phyloP scores from a whole-genome alignment of 2,329 filamentous ascomycete genomes.

The Neurospora sp. region DNA sequence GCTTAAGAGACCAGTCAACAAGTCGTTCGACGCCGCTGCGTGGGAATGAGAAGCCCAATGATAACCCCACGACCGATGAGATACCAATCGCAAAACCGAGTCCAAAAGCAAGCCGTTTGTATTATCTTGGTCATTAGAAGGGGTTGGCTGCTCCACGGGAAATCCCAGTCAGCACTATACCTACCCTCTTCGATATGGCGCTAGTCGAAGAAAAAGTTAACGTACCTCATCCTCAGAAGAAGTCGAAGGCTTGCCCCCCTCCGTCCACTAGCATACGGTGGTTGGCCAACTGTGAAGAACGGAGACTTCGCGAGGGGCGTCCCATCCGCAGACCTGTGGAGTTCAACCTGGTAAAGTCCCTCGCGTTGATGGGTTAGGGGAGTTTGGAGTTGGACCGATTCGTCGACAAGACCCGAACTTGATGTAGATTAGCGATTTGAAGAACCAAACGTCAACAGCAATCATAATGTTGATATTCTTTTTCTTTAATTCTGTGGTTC shows the following conservation, averaged over 20 bases:
- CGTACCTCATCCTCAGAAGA: not conserved
- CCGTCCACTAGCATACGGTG: not conserved
- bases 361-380: not conserved
- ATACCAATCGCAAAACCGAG: constrained; percentile 18
- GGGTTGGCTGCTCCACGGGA: not conserved
- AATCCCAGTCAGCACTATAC: not conserved
- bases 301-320: constrained; percentile 16
- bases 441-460: too few relatives aligned
- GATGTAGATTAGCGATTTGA: too few relatives aligned
- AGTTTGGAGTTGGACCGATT: not conserved
- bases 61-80: constrained; percentile 12
- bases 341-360: constrained; percentile 20
- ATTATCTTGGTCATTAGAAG: not conserved
- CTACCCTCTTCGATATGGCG: not conserved
- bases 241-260: not conserved
- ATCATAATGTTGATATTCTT: too few relatives aligned
- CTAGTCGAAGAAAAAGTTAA: not conserved
- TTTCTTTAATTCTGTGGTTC: too few relatives aligned
- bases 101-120: constrained; percentile 15
- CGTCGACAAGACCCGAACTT: not conserved
- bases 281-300: constrained; percentile 11
- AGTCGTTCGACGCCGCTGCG: too few relatives aligned
- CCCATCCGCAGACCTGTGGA: constrained; percentile 7
- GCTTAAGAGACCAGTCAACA: too few relatives aligned
- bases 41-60: not conserved